Percentiles rank a stretch among this genome's conserved stretches.
Conservation (phyloP, 352 stramenopile genomes). For the Globisporangium spiculum region DNA sequence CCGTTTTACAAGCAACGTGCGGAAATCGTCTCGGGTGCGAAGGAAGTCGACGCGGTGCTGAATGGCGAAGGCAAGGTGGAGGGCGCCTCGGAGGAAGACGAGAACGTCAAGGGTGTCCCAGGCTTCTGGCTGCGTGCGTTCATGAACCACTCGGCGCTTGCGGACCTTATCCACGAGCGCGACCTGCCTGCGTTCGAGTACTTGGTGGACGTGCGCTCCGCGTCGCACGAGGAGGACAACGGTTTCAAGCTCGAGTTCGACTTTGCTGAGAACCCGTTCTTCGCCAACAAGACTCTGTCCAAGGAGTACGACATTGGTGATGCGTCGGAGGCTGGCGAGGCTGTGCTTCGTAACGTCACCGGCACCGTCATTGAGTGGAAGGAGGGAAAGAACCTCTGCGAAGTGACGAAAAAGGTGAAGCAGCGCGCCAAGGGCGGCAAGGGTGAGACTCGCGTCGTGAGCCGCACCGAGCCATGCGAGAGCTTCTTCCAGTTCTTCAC, state of each 20-base stretch:
- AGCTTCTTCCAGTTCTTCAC: slow-evolving; percentile 89
- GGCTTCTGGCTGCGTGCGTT: slow-evolving; percentile 84
- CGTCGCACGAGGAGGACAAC: slow-evolving; percentile 78
- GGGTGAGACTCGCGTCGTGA: slow-evolving; percentile 72
- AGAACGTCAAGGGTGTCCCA: slow-evolving; percentile 73
- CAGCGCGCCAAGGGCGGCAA: slow-evolving; percentile 80
- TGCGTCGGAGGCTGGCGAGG: slow-evolving; percentile 74
- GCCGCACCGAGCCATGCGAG: slow-evolving; percentile 76
- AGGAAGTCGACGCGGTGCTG: slow-evolving; percentile 63
- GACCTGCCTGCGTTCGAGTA: slow-evolving; percentile 79
- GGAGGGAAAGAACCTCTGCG: slow-evolving; percentile 77
- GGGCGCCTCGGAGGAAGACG: slow-evolving; percentile 33
- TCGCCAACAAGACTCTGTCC: slow-evolving; percentile 68
- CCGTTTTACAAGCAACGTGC: slow-evolving; percentile 75
- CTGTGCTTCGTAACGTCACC: slow-evolving; percentile 72
- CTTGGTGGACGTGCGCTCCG: slow-evolving; percentile 69
- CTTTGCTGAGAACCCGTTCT: slow-evolving; percentile 78
- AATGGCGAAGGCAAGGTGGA: slow-evolving; percentile 37
- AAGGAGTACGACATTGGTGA: slow-evolving; percentile 89
- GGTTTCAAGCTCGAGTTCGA: slow-evolving; percentile 86
- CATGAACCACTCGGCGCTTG: slow-evolving; percentile 82
- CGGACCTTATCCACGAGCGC: slow-evolving; percentile 77
- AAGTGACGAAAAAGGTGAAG: slow-evolving; percentile 88
- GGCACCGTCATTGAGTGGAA: slow-evolving; percentile 82
- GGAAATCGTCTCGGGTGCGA: slow-evolving; percentile 70